Base-by-base conservation (phyloP, 345 rosid species). In the Populus deltoides region DNA sequence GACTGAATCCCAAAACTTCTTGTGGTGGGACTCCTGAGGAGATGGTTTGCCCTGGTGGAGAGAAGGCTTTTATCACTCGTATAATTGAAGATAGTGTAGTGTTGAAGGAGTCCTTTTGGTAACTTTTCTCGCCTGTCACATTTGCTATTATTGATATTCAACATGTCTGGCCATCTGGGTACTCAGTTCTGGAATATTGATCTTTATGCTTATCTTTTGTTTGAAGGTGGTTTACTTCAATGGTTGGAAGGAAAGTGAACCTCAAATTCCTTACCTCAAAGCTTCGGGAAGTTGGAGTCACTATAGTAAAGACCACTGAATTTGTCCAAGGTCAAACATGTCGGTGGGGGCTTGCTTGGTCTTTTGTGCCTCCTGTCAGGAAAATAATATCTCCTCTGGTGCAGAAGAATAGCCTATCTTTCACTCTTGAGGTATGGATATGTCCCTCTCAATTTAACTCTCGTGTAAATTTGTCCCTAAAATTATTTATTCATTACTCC, bases 271-370 rank as follows among this genome's bases (percentile, higher is more conserved):
- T 96, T 70, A 88, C 66, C 65, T 82, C 97, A 71, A 91, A 89
- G 87, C 98, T 96, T 71, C 82, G 95, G 66, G 88, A 87, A 66
- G 92, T 84, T 24, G 87, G 97, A 73, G 97, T 80, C 51, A 89
- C 97, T 47, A 61, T 92, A 66, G 95, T 96, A 61, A 93, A 91
- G 86, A 90, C 98, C 70, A 93, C 93, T 70, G 97, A 96, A 76
- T 96, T 93, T 84, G 89, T 90, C 61, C 94, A 96, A 82, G 99
- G 99, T 15, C 90, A 89, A 82, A 92, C 99, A 69, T 86, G 90
- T 70, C 91, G 97, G 66, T 93, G 98, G 98, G 97, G 98, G 59
- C 90, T 96, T 73, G 98, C 97, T 61, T 93, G 97, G 97, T 93
- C 98, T 62, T 92, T 91, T 74, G 69, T 91, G 75, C 92, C 96